Conservation (phyloP, 2,329 filamentous ascomycete species). For the Talaromyces sp. region DNA sequence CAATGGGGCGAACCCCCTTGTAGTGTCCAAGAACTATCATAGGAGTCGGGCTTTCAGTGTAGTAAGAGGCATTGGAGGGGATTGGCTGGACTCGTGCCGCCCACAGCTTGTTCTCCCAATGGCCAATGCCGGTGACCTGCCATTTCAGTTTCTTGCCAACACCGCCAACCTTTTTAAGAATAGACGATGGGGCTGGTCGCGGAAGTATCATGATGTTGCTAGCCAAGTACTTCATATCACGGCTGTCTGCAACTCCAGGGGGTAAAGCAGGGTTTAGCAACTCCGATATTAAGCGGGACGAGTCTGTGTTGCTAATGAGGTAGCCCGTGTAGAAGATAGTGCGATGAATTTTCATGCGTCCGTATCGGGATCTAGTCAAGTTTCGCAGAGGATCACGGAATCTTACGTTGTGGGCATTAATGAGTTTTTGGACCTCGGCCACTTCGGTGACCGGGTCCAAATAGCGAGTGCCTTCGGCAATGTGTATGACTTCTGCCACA, state of each 20-base stretch:
- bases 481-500: constrained; percentile 74
- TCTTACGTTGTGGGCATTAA: constrained; percentile 72
- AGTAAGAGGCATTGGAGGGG: constrained; percentile 58
- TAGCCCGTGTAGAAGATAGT: constrained; percentile 91
- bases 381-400: constrained; percentile 26
- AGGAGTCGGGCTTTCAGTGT: constrained; percentile 73
- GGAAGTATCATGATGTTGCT: constrained; percentile 90
- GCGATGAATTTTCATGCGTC: constrained; percentile 68
- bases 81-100: constrained; percentile 73
- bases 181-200: constrained; percentile 62
- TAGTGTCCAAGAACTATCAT: constrained; percentile 77
- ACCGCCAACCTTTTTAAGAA: constrained; percentile 79
- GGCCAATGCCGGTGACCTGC: constrained; percentile 72
- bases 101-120: constrained; percentile 77
- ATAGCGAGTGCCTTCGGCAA: constrained; percentile 66
- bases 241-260: constrained; percentile 51
- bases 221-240: constrained; percentile 72
- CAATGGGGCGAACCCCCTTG: constrained; percentile 68
- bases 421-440: constrained; percentile 78
- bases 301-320: constrained; percentile 67
- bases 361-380: constrained; percentile 36
- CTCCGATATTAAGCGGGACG: constrained; percentile 59
- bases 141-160: constrained; percentile 78
- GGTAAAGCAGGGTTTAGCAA: constrained; percentile 59
- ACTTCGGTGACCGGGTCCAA: constrained; percentile 76